phyloP scores from a whole-genome alignment of 768 basidiomycete species.

The Tephrocybe sp. region DNA sequence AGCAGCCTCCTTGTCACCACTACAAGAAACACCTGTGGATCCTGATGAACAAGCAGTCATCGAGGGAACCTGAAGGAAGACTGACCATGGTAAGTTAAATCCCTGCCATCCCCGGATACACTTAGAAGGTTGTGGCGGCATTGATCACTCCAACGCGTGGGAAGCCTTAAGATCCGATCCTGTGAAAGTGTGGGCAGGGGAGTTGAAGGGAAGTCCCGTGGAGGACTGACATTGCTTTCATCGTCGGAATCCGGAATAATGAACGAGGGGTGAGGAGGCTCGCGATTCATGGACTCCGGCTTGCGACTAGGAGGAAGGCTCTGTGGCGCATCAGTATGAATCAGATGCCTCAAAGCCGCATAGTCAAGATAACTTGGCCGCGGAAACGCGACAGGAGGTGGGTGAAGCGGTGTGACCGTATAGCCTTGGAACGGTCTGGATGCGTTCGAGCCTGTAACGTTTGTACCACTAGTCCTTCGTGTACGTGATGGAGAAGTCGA shows the following conservation, averaged over 20 bases:
- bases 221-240: constrained; percentile 55
- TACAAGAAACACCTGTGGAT: constrained; percentile 48
- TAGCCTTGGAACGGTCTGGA: constrained; percentile 29
- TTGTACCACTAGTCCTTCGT: constrained; percentile 45
- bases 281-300: constrained; percentile 24
- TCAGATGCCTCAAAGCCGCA: constrained; percentile 68
- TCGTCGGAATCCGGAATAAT: constrained; percentile 62
- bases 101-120: constrained; percentile 70
- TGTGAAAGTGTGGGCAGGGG: constrained; percentile 31
- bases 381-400: constrained; percentile 45
- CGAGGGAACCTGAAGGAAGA: not conserved
- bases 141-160: constrained; percentile 79
- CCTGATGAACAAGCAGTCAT: constrained; percentile 4
- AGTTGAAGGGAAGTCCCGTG: constrained; percentile 35
- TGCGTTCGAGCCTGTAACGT: constrained; percentile 25
- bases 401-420: constrained; percentile 29
- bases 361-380: constrained; percentile 77
- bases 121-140: constrained; percentile 58
- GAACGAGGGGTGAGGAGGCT: constrained; percentile 22
- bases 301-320: constrained; percentile 39
- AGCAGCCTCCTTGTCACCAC: constrained; percentile 80
- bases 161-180: constrained; percentile 53
- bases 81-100: constrained; percentile 69
- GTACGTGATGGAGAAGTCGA: constrained; percentile 43
- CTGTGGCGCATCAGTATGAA: constrained; percentile 55